Base-by-base conservation (phyloP, 768 basidiomycete genomes). In the Nidularia sp. region DNA sequence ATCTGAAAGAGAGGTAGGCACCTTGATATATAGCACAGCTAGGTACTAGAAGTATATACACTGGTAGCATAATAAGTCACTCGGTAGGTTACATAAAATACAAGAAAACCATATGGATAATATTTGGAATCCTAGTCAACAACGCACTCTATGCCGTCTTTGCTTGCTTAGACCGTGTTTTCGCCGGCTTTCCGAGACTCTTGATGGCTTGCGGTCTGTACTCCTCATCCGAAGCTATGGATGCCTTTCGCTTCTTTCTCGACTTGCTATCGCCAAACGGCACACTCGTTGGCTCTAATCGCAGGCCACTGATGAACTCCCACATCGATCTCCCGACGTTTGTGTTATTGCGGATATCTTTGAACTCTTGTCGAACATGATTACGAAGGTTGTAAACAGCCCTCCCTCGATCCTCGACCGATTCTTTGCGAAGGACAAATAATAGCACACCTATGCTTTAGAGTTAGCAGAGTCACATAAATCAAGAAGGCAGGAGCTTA, bases 341-440 rank as follows among this genome's bases (percentile, higher is more conserved):
- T 2, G 62, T 67, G 59, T 90, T 90, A 54, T 82, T 73, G 35
- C 87, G 81, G 48, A 93, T 71, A 62, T 91, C 90, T 29, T 66
- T 71, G 64, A 80, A 84, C 47, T 75, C 64, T 33, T 72, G 66
- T 50, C 88, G 80, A 22, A 89, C 74, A 18, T 72, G 64, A 35
- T 60, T 59, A 42, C 90, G 82, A 58, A 93, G 74, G 49, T 76
- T 63, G 51, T 78, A 70, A 25, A 91, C 75, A 12, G 81, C 80
- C 5, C 66, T 65, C 1, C 85, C 85, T 39, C 75, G 78, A 2
- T 80, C 75, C 33, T 75, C 64, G 18, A 74, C 62, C 3, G 70
- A 43, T 53, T 65, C 70, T 22, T 74, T 67, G 10, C 75, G 73
- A 51, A 89, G 68, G 3, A 81, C 66, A 58, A 71, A 87, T 9